Evolutionary conservation across 2,329 filamentous ascomycete species (phyloP).

Genomic region (Nannizziopsis arthrosporioides): DNA sequence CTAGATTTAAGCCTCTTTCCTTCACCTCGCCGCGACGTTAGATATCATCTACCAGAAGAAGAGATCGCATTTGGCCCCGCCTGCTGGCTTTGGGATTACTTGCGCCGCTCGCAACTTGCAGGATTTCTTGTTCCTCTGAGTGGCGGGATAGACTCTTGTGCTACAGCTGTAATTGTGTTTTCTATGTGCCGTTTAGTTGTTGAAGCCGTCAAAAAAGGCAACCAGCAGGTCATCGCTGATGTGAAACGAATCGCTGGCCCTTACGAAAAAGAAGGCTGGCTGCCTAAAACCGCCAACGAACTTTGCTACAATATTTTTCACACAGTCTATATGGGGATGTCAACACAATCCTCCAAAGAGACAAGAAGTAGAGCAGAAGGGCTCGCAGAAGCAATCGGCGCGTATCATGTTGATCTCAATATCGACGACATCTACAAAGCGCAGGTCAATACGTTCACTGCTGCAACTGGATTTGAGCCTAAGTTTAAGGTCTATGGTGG

Average conservation of each 20-base stretch:
- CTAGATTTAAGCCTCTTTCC: slow-evolving; percentile 13
- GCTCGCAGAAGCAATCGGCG: slow-evolving; percentile 48
- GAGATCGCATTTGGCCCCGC: slow-evolving; percentile 20
- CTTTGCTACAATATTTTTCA: slow-evolving; percentile 47
- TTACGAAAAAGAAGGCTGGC: slow-evolving; percentile 24
- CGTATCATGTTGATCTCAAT: slow-evolving; percentile 58
- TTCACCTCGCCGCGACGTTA: slow-evolving; percentile 14
- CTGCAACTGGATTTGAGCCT: slow-evolving; percentile 48
- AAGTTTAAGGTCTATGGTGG: slow-evolving; percentile 54
- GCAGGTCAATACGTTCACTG: slow-evolving; percentile 21
- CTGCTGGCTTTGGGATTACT: slow-evolving; percentile 25
- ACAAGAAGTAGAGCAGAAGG: slow-evolving; percentile 54
- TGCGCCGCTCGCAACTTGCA: slow-evolving; percentile 20
- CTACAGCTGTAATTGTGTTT: slow-evolving; percentile 24
- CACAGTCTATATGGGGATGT: slow-evolving; percentile 59
- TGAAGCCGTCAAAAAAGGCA: slow-evolving; percentile 19
- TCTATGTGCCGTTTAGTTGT: slow-evolving; percentile 25
- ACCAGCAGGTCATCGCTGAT: slow-evolving; percentile 21
- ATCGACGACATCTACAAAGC: slow-evolving; percentile 52
- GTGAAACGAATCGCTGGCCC: slow-evolving; percentile 28
- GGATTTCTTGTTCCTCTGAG: slow-evolving; percentile 26
- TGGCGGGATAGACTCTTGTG: slow-evolving; percentile 26
- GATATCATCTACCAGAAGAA: slow-evolving; percentile 19
- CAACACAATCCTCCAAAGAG: slow-evolving; percentile 51
- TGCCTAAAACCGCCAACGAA: slow-evolving; percentile 47